A percentile compares a stretch with the other conserved stretches of the same genome.
phyloP scores from a whole-genome alignment of 2,329 filamentous ascomycete species.

The Xylaria sp. region DNA sequence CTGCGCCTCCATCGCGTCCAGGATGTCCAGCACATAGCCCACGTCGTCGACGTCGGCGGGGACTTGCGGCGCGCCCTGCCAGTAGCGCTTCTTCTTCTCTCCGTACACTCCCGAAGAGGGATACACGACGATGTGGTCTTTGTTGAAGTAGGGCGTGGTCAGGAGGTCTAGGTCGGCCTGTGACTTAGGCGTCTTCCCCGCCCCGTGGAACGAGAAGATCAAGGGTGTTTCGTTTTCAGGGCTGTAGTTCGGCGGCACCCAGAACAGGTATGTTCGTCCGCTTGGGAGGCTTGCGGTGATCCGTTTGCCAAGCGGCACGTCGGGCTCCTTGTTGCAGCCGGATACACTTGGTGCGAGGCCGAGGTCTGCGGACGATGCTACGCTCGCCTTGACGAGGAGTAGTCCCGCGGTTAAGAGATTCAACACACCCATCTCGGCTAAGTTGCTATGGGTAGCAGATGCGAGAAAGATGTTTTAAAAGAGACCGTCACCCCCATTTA shows the following conservation, averaged over 20 bases:
- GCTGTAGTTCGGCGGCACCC: constrained; percentile 26
- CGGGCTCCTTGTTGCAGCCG: constrained; percentile 3
- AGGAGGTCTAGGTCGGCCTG: constrained; percentile 31
- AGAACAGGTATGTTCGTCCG: constrained; percentile 28
- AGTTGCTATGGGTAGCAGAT: background rate
- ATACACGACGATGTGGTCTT: constrained; percentile 30
- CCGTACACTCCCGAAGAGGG: constrained; percentile 25
- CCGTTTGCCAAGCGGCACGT: constrained; percentile 6
- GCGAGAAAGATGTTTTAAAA: background rate
- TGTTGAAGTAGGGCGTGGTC: constrained; percentile 29
- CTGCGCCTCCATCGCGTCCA: constrained; percentile 36
- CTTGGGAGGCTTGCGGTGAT: constrained; percentile 8
- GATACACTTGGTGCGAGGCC: background rate
- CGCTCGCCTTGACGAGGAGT: background rate
- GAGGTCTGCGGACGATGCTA: background rate
- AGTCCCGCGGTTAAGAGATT: background rate
- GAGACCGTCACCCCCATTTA: background rate
- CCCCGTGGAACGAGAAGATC: constrained; percentile 31
- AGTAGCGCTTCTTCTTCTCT: constrained; percentile 13
- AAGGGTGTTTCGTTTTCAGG: constrained; percentile 12
- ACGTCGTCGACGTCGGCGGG: constrained; percentile 36
- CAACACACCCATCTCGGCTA: background rate
- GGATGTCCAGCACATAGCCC: constrained; percentile 32
- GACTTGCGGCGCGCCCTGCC: constrained; percentile 30
- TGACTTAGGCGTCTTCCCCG: constrained; percentile 21